phyloP scores from a whole-genome alignment of 2,329 filamentous ascomycete genomes.

The Diaporthe citriasiana region DNA sequence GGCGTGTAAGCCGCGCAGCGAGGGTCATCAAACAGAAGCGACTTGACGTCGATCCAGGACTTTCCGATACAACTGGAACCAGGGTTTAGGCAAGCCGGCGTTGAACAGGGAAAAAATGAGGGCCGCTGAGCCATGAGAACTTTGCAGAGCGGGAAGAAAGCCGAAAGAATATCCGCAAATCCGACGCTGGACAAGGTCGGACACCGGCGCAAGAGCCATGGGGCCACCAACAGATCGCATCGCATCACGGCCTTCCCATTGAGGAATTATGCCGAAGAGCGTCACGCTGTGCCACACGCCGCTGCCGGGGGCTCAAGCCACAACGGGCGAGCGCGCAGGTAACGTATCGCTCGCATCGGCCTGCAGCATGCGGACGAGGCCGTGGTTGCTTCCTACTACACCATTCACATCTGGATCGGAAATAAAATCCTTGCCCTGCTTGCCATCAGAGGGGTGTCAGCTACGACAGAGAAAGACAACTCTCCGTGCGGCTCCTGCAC shows the following conservation, averaged over 20 bases:
- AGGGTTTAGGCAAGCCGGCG: background rate
- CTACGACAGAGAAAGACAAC: background rate
- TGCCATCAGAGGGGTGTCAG: background rate
- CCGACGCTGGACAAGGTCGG: background rate
- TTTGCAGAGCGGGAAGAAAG: background rate
- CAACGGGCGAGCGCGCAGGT: background rate
- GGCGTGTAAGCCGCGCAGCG: background rate
- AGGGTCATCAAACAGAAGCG: background rate
- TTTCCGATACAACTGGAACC: background rate
- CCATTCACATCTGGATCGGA: background rate
- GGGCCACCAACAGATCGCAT: background rate
- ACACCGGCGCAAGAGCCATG: background rate
- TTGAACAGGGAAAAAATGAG: background rate
- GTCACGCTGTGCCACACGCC: background rate
- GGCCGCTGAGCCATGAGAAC: background rate
- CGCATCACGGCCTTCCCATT: background rate
- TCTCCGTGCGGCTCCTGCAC: background rate
- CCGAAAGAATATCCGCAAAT: background rate
- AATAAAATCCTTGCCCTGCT: background rate
- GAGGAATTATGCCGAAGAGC: background rate
- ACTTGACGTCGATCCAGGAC: background rate
- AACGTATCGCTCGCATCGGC: constrained; percentile 1
- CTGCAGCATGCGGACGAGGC: background rate
- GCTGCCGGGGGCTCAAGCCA: background rate
- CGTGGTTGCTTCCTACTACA: background rate